A percentile compares a stretch with the other conserved stretches of the same genome.
Evolutionary conservation across 441 rosid species (phyloP).

Genomic region (Populus trichocarpa): DNA sequence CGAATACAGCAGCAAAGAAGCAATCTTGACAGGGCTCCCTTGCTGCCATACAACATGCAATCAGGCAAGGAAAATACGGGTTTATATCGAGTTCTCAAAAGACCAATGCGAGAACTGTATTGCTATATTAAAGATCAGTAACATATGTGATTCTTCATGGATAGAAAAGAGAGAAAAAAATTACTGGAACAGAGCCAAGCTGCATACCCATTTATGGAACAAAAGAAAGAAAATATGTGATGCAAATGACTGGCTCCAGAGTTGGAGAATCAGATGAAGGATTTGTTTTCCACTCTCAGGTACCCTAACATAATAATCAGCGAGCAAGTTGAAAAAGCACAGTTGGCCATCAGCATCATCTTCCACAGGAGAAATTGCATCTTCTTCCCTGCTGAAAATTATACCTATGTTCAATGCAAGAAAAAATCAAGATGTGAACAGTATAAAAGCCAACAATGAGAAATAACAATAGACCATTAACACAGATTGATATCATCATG

Average conservation of each 20-base stretch:
- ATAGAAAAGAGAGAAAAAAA: not conserved
- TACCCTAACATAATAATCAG: conserved; percentile 64
- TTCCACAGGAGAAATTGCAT: conserved; percentile 45
- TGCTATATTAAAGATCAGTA: not conserved
- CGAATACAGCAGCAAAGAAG: not conserved
- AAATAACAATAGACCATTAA: not conserved
- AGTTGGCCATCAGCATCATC: conserved; percentile 41
- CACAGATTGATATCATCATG: not conserved
- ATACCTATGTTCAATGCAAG: conserved; percentile 63
- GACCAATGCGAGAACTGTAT: not conserved
- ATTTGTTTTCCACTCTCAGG: conserved; percentile 72
- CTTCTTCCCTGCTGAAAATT: conserved; percentile 63
- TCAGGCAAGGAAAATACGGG: not conserved
- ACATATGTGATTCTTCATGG: not conserved
- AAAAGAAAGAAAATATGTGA: conserved; percentile 82
- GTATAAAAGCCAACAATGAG: not conserved
- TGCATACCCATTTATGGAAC: conserved; percentile 89
- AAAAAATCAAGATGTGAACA: not conserved
- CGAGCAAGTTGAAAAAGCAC: conserved; percentile 88
- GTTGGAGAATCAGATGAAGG: conserved; percentile 84
- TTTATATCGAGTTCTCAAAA: not conserved
- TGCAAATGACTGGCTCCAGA: conserved; percentile 99
- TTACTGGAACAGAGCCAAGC: not conserved
- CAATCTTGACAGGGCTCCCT: not conserved
- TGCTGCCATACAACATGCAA: not conserved